Percentiles rank a stretch among this genome's conserved stretches.
Evolutionary conservation across 305 asterid species (phyloP).

Genomic region (Solanum chacoense): DNA sequence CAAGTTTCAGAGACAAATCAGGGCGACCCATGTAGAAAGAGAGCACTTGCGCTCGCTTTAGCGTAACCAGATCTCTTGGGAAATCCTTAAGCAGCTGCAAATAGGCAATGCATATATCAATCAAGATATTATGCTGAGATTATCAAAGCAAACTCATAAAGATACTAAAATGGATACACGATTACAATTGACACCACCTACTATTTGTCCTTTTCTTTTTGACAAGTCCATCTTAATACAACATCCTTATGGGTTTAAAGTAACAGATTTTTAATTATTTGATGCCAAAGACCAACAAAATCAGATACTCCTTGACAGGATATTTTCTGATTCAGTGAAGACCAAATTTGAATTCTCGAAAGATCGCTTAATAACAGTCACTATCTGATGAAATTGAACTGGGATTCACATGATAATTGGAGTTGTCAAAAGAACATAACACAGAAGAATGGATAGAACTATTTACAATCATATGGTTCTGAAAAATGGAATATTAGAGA

Average conservation of each 20-base stretch:
- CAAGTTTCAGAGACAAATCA: conserved; percentile 61
- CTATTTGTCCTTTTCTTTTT: not conserved
- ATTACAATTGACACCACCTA: not conserved
- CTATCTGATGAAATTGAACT: not conserved
- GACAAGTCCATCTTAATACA: not conserved
- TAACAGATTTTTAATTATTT: not conserved
- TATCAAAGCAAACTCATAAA: not conserved
- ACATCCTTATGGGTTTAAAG: not conserved
- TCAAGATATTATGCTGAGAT: not conserved
- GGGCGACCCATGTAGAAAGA: conserved; percentile 89
- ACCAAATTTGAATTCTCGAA: not conserved
- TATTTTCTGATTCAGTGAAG: not conserved
- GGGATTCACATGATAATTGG: not conserved
- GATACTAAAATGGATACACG: not conserved
- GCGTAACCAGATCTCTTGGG: conserved; percentile 70
- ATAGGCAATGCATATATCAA: not conserved
- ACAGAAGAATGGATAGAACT: not conserved
- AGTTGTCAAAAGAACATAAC: not conserved
- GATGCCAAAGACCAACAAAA: not conserved
- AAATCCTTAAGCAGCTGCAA: conserved; percentile 63
- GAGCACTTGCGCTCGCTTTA: conserved; percentile 81
- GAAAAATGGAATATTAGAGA: not conserved
- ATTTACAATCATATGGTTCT: not conserved
- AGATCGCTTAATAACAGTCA: not conserved
- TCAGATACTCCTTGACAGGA: not conserved